Evolutionary conservation across 2,329 filamentous ascomycete species (phyloP).

Genomic region (Exophiala mesophila): DNA sequence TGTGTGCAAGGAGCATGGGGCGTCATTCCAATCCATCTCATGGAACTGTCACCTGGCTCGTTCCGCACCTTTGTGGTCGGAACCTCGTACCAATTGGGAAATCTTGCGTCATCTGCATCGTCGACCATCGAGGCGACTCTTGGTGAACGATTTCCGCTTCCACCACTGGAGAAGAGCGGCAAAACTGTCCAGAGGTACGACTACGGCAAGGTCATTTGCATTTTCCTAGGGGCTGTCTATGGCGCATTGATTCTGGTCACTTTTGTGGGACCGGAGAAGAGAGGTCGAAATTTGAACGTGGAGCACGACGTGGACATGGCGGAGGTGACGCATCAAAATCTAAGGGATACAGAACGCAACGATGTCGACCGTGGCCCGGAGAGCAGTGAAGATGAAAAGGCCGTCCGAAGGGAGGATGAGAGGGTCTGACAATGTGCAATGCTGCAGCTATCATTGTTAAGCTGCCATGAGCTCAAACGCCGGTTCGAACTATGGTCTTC

Average conservation of each 20-base stretch:
- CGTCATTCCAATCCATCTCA: conserved; percentile 65
- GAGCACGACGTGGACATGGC: conserved; percentile 44
- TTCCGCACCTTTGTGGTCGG: conserved; percentile 61
- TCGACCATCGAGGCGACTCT: conserved; percentile 73
- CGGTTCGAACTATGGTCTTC: too few species aligned
- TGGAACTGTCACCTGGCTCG: conserved; percentile 57
- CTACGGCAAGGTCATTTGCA: conserved; percentile 81
- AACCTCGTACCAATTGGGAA: conserved; percentile 60
- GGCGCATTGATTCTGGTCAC: conserved; percentile 53
- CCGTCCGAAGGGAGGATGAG: conserved; percentile 12
- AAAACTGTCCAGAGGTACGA: conserved; percentile 52
- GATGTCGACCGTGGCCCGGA: conserved; percentile 10
- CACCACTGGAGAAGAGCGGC: conserved; percentile 41
- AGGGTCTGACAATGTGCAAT: conserved; percentile 9
- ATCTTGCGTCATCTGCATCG: conserved; percentile 56
- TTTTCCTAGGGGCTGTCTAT: conserved; percentile 84
- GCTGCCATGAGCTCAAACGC: too few species aligned
- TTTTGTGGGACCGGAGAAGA: conserved; percentile 45
- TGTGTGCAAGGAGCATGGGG: conserved; percentile 74
- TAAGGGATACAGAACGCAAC: conserved; percentile 13
- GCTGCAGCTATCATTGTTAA: too few species aligned
- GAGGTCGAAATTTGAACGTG: conserved; percentile 45
- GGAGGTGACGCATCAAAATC: conserved; percentile 31
- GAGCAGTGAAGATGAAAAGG: conserved; percentile 21
- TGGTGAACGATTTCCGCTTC: conserved; percentile 68